These are phyloP conservation scores for Skeletonema tropicum DNA, from an alignment of 108 stramenopile species.

Conservation along the genomic window DNA sequence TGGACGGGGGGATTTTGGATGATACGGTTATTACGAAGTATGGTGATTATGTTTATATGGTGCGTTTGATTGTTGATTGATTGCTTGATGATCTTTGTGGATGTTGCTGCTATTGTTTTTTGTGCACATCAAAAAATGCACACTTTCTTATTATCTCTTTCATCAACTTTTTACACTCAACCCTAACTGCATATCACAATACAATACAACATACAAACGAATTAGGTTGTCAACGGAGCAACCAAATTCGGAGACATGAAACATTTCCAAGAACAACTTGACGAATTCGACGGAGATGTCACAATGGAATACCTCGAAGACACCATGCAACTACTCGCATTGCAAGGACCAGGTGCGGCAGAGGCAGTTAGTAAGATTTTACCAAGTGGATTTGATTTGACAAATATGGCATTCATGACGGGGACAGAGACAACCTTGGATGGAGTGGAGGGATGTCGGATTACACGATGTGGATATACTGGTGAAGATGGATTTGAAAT, in stretches of 20 bases:
- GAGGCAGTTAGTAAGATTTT: constrained; percentile 78
- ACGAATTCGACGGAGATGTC: constrained; percentile 79
- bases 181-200: neutral
- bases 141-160: neutral
- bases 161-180: neutral
- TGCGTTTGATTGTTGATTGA: neutral
- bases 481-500: constrained; percentile 99
- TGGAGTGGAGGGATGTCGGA: constrained; percentile 89
- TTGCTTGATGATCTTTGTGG: too few species aligned
- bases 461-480: constrained; percentile 99
- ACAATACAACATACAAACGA: neutral
- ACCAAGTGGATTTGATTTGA: constrained; percentile 82
- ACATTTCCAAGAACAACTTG: constrained; percentile 86
- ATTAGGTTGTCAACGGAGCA: constrained; percentile 95
- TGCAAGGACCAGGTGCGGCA: constrained; percentile 97
- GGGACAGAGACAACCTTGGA: constrained; percentile 85
- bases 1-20: constrained; percentile 94
- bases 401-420: constrained; percentile 95
- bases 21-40: constrained; percentile 97
- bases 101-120: neutral
- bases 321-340: constrained; percentile 89
- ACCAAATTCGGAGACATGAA: constrained; percentile 96
- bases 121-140: neutral
- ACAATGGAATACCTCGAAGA: constrained; percentile 93
- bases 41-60: constrained; percentile 91